phyloP scores from a whole-genome alignment of 192 early-diverging fungal species.

The Thoreauomyces humboldtii region DNA sequence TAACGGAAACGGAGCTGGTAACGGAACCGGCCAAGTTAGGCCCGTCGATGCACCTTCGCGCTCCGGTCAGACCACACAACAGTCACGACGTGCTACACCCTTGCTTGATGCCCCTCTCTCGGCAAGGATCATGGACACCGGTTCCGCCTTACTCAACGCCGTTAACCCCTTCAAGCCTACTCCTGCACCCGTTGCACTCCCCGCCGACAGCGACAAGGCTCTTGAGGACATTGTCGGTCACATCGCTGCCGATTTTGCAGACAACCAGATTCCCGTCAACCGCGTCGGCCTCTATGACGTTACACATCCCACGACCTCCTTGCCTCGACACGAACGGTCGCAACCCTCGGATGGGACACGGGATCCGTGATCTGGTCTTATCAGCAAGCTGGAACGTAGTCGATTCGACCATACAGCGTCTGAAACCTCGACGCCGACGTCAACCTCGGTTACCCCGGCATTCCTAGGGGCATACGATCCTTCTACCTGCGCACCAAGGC shows the following conservation, averaged over 20 bases:
- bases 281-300: slow-evolving; percentile 4
- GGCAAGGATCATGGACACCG: neutral
- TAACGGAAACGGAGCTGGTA: neutral
- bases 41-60: neutral
- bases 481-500: slow-evolving; percentile 9
- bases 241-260: slow-evolving; percentile 7
- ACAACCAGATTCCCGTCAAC: slow-evolving; percentile 4
- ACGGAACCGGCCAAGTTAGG: neutral
- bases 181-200: neutral
- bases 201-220: neutral
- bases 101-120: slow-evolving; percentile 1
- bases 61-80: neutral
- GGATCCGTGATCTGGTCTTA: too few relatives aligned
- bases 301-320: too few relatives aligned
- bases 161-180: neutral
- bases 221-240: slow-evolving; percentile 9
- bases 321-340: too few relatives aligned
- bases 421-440: too few relatives aligned
- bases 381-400: too few relatives aligned
- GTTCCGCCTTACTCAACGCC: neutral
- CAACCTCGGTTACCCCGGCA: neutral
- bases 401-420: too few relatives aligned
- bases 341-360: too few relatives aligned
- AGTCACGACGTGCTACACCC: too few relatives aligned
- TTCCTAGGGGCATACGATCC: neutral